These are phyloP conservation scores for Fusarium musae DNA, from an alignment of 2,329 filamentous ascomycete species.

Conservation along the genomic window DNA sequence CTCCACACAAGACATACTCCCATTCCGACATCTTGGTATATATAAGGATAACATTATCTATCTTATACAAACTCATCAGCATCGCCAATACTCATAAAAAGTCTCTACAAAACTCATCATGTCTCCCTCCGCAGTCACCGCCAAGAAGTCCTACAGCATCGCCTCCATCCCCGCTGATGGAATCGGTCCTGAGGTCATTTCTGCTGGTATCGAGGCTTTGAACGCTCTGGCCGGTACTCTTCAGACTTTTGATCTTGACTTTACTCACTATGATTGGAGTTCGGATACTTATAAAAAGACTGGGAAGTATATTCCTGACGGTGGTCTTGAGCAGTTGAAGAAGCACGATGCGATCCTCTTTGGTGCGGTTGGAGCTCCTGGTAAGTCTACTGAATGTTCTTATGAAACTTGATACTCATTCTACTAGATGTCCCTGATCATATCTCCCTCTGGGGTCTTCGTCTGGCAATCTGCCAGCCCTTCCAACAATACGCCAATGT, in stretches of 20 bases:
- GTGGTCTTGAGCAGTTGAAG: constrained; percentile 52
- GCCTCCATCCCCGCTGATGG: constrained; percentile 72
- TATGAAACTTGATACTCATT: background rate
- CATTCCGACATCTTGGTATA: background rate
- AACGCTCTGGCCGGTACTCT: constrained; percentile 62
- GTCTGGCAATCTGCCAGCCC: constrained; percentile 71
- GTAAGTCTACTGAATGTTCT: constrained; percentile 58
- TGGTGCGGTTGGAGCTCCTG: constrained; percentile 70
- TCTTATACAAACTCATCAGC: background rate
- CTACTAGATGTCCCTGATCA: constrained; percentile 68
- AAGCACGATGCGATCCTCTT: constrained; percentile 70
- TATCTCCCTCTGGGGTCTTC: constrained; percentile 72
- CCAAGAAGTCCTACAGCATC: constrained; percentile 59
- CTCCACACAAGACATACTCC: constrained; percentile 19
- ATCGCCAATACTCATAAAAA: background rate
- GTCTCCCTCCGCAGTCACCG: constrained; percentile 37
- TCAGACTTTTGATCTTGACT: constrained; percentile 69
- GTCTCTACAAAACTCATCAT: constrained; percentile 12
- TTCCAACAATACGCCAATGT: constrained; percentile 76
- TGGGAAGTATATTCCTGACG: constrained; percentile 60
- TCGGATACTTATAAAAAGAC: constrained; percentile 73
- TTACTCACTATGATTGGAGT: constrained; percentile 73
- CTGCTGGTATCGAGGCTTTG: constrained; percentile 69
- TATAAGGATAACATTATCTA: background rate
- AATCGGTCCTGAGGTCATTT: constrained; percentile 72